phyloP scores from a whole-genome alignment of 495 filamentous ascomycete species.

The Clohesyomyces aquaticus region DNA sequence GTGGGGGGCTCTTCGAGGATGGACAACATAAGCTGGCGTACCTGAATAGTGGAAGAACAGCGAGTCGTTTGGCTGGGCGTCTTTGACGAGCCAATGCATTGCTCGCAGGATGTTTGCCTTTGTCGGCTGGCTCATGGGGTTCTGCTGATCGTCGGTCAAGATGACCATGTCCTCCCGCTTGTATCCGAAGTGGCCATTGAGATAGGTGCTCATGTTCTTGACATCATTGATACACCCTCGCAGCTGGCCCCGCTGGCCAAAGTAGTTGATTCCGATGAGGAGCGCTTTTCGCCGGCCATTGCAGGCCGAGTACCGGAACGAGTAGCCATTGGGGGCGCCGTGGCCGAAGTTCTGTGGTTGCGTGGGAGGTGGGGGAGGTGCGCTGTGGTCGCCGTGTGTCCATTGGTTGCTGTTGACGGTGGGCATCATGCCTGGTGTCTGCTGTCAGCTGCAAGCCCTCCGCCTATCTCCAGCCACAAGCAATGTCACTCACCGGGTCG shows the following conservation, averaged over 20 bases:
- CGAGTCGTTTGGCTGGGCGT: slow-evolving; percentile 90
- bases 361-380: slow-evolving; percentile 63
- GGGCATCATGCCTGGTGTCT: slow-evolving; percentile 30
- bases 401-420: slow-evolving; percentile 39
- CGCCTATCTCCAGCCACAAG: neutral
- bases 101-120: slow-evolving; percentile 94
- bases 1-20: neutral
- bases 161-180: slow-evolving; percentile 98
- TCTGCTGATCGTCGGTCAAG: slow-evolving; percentile 95
- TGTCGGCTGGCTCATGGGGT: slow-evolving; percentile 94
- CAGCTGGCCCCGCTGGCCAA: slow-evolving; percentile 87
- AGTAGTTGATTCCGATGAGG: slow-evolving; percentile 98
- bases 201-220: slow-evolving; percentile 92
- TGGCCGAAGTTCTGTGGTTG: slow-evolving; percentile 69
- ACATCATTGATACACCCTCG: slow-evolving; percentile 98
- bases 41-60: slow-evolving; percentile 99
- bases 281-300: slow-evolving; percentile 90
- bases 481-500: slow-evolving; percentile 19
- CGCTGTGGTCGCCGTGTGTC: slow-evolving; percentile 44
- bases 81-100: slow-evolving; percentile 99
- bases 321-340: slow-evolving; percentile 77
- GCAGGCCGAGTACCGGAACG: slow-evolving; percentile 90
- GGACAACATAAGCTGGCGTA: slow-evolving; percentile 49
- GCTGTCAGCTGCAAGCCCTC: slow-evolving; percentile 14
- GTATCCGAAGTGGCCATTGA: slow-evolving; percentile 90